Evolutionary conservation across 2,329 filamentous ascomycete species (phyloP).

Genomic region (Hawksworthiomyces lignivorus): DNA sequence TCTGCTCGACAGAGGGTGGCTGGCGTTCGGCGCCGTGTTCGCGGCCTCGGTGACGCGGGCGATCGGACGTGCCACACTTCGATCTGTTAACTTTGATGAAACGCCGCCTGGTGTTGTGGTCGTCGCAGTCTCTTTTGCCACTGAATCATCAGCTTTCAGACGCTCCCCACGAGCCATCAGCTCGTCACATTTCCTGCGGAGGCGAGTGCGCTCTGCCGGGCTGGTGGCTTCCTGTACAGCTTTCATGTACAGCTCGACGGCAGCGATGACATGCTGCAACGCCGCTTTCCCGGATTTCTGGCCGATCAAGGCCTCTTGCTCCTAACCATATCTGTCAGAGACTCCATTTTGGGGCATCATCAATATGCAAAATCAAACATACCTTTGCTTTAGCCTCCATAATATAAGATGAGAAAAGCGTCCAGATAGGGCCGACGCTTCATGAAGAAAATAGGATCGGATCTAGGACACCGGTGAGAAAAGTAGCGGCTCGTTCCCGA

Average conservation of each 20-base stretch:
- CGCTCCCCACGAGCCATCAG: conserved; percentile 65
- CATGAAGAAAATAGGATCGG: neutral
- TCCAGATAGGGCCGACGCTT: too few species aligned
- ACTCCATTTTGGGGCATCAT: too few species aligned
- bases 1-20: conserved; percentile 41
- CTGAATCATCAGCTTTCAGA: conserved; percentile 57
- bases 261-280: conserved; percentile 65
- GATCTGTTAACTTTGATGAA: too few species aligned
- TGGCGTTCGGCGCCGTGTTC: too few species aligned
- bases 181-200: conserved; percentile 61
- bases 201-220: conserved; percentile 55
- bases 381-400: conserved; percentile 13
- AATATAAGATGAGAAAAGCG: neutral
- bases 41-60: too few species aligned
- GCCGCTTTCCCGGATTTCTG: conserved; percentile 42
- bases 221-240: conserved; percentile 56
- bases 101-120: too few species aligned
- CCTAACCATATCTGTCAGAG: neutral
- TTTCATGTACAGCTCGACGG: conserved; percentile 75
- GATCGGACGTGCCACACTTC: too few species aligned
- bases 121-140: too few species aligned
- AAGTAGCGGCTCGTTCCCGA: too few species aligned
- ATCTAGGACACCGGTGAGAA: too few species aligned
- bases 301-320: conserved; percentile 13
- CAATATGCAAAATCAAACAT: neutral